phyloP scores from a whole-genome alignment of 805 yeast genomes.

The Ogataea degrootiae region DNA sequence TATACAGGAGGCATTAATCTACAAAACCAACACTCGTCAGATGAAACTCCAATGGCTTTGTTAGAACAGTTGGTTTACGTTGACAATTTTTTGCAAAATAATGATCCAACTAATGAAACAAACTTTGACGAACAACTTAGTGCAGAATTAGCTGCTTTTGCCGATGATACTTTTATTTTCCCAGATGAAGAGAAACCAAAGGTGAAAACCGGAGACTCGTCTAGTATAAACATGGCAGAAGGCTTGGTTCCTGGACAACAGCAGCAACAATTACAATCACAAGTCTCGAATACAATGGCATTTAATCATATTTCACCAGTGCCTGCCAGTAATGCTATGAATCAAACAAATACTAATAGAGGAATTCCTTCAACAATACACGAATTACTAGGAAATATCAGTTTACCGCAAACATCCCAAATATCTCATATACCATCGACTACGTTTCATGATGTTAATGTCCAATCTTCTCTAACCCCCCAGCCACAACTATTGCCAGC shows the following conservation, averaged over 20 bases:
- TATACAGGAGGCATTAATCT: background rate
- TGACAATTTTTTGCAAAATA: constrained; percentile 65
- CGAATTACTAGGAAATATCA: constrained; percentile 15
- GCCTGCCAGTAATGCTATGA: background rate
- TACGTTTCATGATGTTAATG: too few species aligned
- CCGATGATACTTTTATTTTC: constrained; percentile 73
- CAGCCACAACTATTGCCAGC: constrained; percentile 20
- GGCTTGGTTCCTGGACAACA: background rate
- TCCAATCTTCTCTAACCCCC: constrained; percentile 20
- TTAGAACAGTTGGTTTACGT: constrained; percentile 77
- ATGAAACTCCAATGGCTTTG: constrained; percentile 40
- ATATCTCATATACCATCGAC: too few species aligned
- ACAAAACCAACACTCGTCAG: constrained; percentile 9
- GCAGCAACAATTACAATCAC: background rate
- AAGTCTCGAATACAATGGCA: constrained; percentile 1
- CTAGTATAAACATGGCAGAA: background rate
- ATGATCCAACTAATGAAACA: constrained; percentile 28
- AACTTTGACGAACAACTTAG: constrained; percentile 49
- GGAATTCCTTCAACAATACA: constrained; percentile 28
- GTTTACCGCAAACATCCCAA: too few species aligned
- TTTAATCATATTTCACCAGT: constrained; percentile 7
- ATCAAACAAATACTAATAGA: constrained; percentile 2
- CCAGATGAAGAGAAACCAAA: constrained; percentile 77
- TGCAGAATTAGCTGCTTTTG: constrained; percentile 74
- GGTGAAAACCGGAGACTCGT: constrained; percentile 10